Base-by-base conservation (phyloP, 1,284 basidiomycete species). In the Pseudozyma pruni region DNA sequence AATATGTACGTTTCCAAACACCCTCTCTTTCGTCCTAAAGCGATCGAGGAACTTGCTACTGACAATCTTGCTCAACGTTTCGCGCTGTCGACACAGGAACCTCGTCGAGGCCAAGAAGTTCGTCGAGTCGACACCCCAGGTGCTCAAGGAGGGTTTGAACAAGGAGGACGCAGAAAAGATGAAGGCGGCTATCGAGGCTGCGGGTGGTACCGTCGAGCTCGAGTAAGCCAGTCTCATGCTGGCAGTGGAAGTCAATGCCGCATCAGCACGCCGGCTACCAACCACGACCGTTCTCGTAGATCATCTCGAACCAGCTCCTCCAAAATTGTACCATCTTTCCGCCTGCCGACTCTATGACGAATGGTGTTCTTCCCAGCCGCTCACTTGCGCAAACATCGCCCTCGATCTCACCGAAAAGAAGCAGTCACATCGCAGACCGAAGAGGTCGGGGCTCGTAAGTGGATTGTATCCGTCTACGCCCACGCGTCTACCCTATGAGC, bases 91-190 rank as follows among this genome's bases (percentile, higher is more conserved):
- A 25, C 13, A 44, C 60, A 76, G 67, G 75, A 82, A 82, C 74
- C 59, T 82, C 23, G 80, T 82, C 29, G 80, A 82, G 94, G 96
- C 96, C 33, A 99, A 99, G 88, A 98, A 97, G 86, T 97, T 98
- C 79, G 96, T 98, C 60, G 96, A 99, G 85, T 93, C 92, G 23
- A 85, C 93, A 74, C 96, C 96, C 31, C 91, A 98, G 85, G 86
- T 90, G 4, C 86, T 99, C 79, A 99, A 98, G 86, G 96, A 98
- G 85, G 93, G 93, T 82, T 83, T 96, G 62, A 88, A 92, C 32
- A 99, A 99, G 85, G 96, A 99, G 79, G 96, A 99, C 46, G 94
- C 94, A 11, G 95, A 98, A 84, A 98, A 98, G 86, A 86, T 99
- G 80, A 89, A 95, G 85, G 90, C 90, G 84, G 89, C 89, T 25